Evolutionary conservation across 768 basidiomycete species (phyloP), one percentile per base, ranked within the genome.

Genomic region (Mycena floridula): DNA sequence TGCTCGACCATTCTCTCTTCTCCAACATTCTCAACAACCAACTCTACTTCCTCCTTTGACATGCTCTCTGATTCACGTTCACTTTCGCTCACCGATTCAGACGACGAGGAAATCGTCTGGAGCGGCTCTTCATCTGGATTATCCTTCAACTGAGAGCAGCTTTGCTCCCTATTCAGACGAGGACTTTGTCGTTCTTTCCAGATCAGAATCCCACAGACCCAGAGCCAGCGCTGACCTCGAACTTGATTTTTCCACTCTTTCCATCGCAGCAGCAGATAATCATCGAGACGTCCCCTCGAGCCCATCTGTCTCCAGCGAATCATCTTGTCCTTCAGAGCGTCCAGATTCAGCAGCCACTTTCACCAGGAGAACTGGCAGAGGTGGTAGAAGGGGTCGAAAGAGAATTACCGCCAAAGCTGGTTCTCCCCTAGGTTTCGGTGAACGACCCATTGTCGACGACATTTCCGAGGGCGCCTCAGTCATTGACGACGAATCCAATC

Each of bases 91-190:
- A 20, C 39, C 43, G 35, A 53, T 54, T 39, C 48, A 43, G 15
- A 73, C 1, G 77, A 76, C 51, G 79, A 82, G 49, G 76, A 80
- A 55, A 75, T 82, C 36, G 73, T 81, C 16, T 79, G 72, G 68
- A 62, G 55, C 30, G 52, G 71, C 37, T 66, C 74, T 30, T 58
- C 59, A 23, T 42, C 49, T 25, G 46, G 45, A 32, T 59, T 56
- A 30, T 43, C 53, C 53, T 28, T 43, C 53, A 52, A 59, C 58
- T 11, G 58, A 59, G 40, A 53, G 54, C 42, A 65, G 58, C 43
- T 49, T 54, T 21, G 57, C 47, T 39, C 51, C 57, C 22, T 59
- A 63, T 20, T 70, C 69, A 9, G 75, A 75, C 51, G 69, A 74
- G 38, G 78, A 79, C 44, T 77, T 73, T 54, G 70, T 79, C 40